Evolutionary conservation across 768 basidiomycete species (phyloP), one percentile per base, ranked within the genome.

Genomic region (Mycena galericulata): DNA sequence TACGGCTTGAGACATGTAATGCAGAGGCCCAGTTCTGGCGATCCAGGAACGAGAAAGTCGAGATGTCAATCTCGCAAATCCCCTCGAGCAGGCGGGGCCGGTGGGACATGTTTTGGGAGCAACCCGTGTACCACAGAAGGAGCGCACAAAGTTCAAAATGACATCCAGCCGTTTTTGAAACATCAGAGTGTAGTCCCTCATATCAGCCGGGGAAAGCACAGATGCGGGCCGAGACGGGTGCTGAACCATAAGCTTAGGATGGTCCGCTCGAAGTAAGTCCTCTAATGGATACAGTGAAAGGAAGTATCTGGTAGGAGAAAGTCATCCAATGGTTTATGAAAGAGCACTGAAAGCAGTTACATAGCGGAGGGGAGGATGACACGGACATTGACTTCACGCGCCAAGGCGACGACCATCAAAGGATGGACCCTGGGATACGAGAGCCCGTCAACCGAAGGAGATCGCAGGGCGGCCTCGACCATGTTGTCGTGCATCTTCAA

Each of bases 341-440:
- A 43, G 20, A 43, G 17, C 9, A n/a, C 4, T 15, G 41, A 18
- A 43, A 43, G 20, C 4, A 43, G 6, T 9, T 36, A 53, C 11
- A 53, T 61, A 11, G 83, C 85, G 11, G 87, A 83, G 3, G 88
- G 88, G 38, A 88, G 62, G 51, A 89, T 68, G 56, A 87, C 75
- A 27, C 75, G 78, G 20, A 85, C 78, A 71, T 88, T 80, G 17
- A 81, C 82, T 73, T 88, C 86, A 51, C 83, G 80, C 17, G 87
- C 87, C 43, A 89, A 83, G 62, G 88, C 87, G 58, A 89, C 82
- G 36, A 88, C 83, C 70, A 87, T 86, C 29, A 90, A 67, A 11
- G 88, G 89, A 71, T 90, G 89, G 30, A 86, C 85, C 65, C 84
- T 88, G 18, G 88, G 88, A 70, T 86, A 89, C n/a, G 86, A 83